Evolutionary conservation across 2,329 filamentous ascomycete species (phyloP), one percentile per base, ranked within the genome.

Genomic region (Helicocarpus griseus): DNA sequence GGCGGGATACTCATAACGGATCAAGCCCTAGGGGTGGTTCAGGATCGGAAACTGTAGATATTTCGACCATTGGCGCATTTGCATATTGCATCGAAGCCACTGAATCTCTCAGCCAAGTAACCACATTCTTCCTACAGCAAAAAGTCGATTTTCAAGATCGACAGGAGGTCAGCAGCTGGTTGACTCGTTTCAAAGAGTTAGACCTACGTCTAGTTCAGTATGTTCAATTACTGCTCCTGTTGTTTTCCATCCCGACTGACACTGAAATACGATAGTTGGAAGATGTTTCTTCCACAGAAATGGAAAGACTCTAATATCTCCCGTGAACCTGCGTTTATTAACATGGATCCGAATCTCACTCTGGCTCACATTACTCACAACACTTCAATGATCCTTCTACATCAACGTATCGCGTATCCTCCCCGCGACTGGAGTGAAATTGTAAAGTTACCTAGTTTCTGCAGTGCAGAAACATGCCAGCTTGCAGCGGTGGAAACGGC

Each of bases 301-400:
- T 73, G 73, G 70, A 69, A 68, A 41, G 67, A 64, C 45, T 54
- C 65, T 4, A 63, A 66, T 51, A 63, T 66, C 47, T 60, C 59
- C 41, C 54, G 58, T 39, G 56, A 61, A 52, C 54, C 59, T 52
- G 50, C 58, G 5, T 52, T 58, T 2, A 54, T 58, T 1, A 57
- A 52, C 6, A 75, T 74, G 65, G 75, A 77, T 47, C 75, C 75
- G 0, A 77, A 77, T 43, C 60, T 77, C 17, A 76, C 75, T 0
- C 58, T 77, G 0, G 74, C 74, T 0, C 73, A 77, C 31, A 64
- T 74, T 8, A 77, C 73, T 0, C 75, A 77, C 44, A 77, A 77
- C 50, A 70, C 73, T 0, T 74, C 73, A 0, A 75, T 75, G 62
- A 75, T 77, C 22, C 61, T 77, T 0, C 60, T 77, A 0, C 75